Conservation (phyloP, 768 basidiomycete genomes). For the Suillus variegatus region DNA sequence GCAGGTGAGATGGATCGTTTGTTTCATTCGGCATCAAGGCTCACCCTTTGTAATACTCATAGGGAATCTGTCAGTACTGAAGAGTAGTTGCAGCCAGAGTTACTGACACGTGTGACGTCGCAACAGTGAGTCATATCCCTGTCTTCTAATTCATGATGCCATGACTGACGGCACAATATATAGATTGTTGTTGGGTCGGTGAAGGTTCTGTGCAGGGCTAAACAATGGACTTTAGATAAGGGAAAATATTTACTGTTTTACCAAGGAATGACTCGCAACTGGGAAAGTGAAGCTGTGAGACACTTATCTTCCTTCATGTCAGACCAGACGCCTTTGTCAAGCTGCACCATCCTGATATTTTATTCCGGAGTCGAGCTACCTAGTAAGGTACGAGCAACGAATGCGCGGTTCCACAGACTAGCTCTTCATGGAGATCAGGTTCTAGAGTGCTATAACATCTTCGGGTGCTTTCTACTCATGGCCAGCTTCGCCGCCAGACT, state of each 20-base stretch:
- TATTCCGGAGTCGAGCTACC: conserved; percentile 29
- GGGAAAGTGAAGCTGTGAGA: too few relatives aligned
- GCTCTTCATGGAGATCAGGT: conserved; percentile 41
- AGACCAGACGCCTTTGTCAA: conserved; percentile 34
- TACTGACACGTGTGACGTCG: background rate
- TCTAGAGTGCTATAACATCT: too few relatives aligned
- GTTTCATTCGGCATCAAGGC: background rate
- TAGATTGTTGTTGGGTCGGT: background rate
- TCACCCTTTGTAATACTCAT: background rate
- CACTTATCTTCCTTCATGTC: background rate
- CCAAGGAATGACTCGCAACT: too few relatives aligned
- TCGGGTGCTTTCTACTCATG: too few relatives aligned
- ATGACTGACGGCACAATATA: background rate
- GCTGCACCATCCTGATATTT: conserved; percentile 34
- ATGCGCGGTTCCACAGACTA: conserved; percentile 56
- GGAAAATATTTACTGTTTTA: too few relatives aligned
- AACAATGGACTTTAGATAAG: too few relatives aligned
- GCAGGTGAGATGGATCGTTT: background rate
- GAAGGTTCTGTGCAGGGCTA: background rate
- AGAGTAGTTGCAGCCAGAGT: background rate
- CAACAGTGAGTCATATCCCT: background rate
- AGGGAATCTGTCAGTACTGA: background rate
- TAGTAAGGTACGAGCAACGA: conserved; percentile 51
- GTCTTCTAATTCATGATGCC: background rate
- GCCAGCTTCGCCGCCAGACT: too few relatives aligned